Percentiles rank a stretch among this genome's conserved stretches.
Conservation (phyloP, 1,139 yeast genomes). For the Kodamaea sp. region DNA sequence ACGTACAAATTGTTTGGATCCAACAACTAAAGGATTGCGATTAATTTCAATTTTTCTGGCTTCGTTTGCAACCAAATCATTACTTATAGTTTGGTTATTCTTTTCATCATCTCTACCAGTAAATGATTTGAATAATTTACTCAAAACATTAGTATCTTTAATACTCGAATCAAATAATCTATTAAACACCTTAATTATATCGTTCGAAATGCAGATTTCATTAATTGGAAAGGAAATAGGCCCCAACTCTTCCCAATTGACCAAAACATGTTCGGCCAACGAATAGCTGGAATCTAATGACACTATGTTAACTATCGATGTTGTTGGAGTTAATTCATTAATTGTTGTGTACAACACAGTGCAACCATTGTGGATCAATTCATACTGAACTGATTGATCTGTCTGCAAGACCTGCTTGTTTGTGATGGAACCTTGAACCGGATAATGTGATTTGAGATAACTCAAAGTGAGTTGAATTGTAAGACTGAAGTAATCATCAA, state of each 20-base stretch:
- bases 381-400: slow-evolving; percentile 17
- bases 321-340: slow-evolving; percentile 12
- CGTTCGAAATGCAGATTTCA: slow-evolving; percentile 21
- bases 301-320: slow-evolving; percentile 17
- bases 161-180: slow-evolving; percentile 6
- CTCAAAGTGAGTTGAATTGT: slow-evolving; percentile 24
- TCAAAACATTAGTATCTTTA: slow-evolving; percentile 7
- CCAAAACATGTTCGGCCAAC: slow-evolving; percentile 20
- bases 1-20: slow-evolving; percentile 2
- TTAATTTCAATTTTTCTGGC: neutral
- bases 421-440: slow-evolving; percentile 8
- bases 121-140: slow-evolving; percentile 5
- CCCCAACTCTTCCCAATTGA: slow-evolving; percentile 21
- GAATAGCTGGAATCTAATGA: slow-evolving; percentile 8
- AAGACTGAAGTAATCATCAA: slow-evolving; percentile 24
- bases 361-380: slow-evolving; percentile 8
- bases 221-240: slow-evolving; percentile 27
- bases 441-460: slow-evolving; percentile 21
- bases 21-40: neutral
- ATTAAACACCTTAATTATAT: slow-evolving; percentile 24
- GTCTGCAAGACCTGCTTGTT: slow-evolving; percentile 9
- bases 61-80: neutral
- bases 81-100: neutral
- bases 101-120: neutral
- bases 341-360: slow-evolving; percentile 12